phyloP scores from a whole-genome alignment of 2,329 filamentous ascomycete species.

The Alternaria panax region DNA sequence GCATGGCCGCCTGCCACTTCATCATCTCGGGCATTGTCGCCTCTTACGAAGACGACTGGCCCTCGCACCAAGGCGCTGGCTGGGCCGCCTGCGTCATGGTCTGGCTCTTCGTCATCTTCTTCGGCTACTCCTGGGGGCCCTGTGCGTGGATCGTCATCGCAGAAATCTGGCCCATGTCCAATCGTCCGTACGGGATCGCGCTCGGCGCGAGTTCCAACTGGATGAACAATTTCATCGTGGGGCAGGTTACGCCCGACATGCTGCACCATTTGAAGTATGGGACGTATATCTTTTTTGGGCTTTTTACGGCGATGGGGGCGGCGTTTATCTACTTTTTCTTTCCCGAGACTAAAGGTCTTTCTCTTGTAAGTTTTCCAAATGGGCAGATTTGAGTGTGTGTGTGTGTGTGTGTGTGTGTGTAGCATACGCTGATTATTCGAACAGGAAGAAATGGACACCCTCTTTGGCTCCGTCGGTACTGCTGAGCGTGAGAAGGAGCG shows the following conservation, averaged over 20 bases:
- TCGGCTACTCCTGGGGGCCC: constrained; percentile 78
- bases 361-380: constrained; percentile 48
- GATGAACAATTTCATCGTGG: constrained; percentile 67
- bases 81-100: constrained; percentile 75
- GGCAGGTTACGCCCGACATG: constrained; percentile 74
- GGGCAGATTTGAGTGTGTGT: no score
- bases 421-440: constrained; percentile 41
- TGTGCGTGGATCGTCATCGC: constrained; percentile 77
- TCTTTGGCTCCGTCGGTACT: constrained; percentile 72
- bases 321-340: constrained; percentile 61
- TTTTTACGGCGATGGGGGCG: constrained; percentile 69
- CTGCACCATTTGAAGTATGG: constrained; percentile 70
- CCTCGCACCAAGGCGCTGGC: constrained; percentile 65
- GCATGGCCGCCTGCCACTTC: constrained; percentile 74
- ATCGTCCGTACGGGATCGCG: constrained; percentile 71
- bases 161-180: constrained; percentile 76
- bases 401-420: no score
- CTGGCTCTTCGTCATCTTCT: constrained; percentile 78
- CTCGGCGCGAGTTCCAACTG: constrained; percentile 65
- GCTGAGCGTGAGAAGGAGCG: constrained; percentile 72
- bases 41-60: constrained; percentile 66
- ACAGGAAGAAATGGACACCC: constrained; percentile 66
- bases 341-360: constrained; percentile 62
- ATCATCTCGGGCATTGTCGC: constrained; percentile 75
- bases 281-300: constrained; percentile 74